Percentiles rank a stretch among this genome's conserved stretches.
These are phyloP conservation scores for Pestalotiopsis sp. DNA, from an alignment of 2,329 filamentous ascomycete genomes.

Conservation along the genomic window DNA sequence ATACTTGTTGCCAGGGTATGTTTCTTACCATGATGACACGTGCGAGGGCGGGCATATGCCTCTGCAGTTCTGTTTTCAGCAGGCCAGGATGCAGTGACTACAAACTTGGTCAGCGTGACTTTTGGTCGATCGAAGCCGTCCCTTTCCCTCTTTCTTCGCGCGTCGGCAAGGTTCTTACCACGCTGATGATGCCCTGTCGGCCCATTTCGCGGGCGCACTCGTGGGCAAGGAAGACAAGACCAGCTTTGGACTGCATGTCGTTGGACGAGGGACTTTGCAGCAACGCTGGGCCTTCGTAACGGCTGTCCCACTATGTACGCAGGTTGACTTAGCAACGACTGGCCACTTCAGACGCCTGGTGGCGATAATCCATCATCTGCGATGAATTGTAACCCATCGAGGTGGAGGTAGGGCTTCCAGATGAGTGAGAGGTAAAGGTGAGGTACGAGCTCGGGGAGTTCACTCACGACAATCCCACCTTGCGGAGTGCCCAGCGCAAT, in stretches of 20 bases:
- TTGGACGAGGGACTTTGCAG: neutral
- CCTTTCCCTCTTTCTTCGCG: neutral
- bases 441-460: neutral
- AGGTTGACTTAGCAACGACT: no score
- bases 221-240: neutral
- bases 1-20: neutral
- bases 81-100: constrained; percentile 16
- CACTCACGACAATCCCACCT: neutral
- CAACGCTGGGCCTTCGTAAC: neutral
- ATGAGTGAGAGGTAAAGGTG: neutral
- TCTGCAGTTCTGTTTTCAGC: constrained; percentile 16
- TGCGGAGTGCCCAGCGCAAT: neutral
- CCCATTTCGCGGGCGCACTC: constrained; percentile 7
- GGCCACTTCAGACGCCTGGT: no score
- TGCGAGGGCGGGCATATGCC: constrained; percentile 12
- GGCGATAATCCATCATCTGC: no score
- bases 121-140: neutral
- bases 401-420: no score
- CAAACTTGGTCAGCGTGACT: no score
- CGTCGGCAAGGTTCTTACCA: neutral
- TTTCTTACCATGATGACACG: constrained; percentile 10
- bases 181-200: constrained; percentile 9
- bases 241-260: constrained; percentile 9
- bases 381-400: no score
- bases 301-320: neutral